Base-by-base conservation (phyloP, 345 rosid species). In the Jatropha curcas region DNA sequence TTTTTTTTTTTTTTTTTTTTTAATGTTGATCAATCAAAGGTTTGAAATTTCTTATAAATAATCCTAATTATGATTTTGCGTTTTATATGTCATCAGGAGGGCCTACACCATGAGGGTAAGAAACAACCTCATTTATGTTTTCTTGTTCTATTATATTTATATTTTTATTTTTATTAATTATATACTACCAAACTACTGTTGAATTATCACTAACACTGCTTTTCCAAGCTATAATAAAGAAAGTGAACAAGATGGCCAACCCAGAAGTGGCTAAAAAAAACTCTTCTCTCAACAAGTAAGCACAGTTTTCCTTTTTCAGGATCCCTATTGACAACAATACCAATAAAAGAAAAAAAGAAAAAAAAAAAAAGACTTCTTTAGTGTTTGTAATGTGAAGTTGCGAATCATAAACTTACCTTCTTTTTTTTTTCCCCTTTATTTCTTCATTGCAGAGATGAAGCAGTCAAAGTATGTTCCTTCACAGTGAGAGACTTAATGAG, bases 91-190 rank as follows among this genome's bases (percentile, higher is more conserved):
- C 16, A 39, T 48, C 73, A 80, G 79, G 80, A 74, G 64, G 64
- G 60, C 20, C 27, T 80, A 77, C 35, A 80, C 77, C 6, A 65
- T 28, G 68, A 31, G 56, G 67, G 81, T 70, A 77, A 35, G 50
- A 28, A 20, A 28, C n/a, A n/a, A n/a, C n/a, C n/a, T n/a, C n/a
- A n/a, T n/a, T n/a, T n/a, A n/a, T n/a, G n/a, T n/a, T n/a, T n/a
- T n/a, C n/a, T n/a, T n/a, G n/a, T n/a, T n/a, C n/a, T n/a, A n/a
- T n/a, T n/a, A n/a, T n/a, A n/a, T n/a, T n/a, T n/a, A n/a, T n/a
- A n/a, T n/a, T n/a, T n/a, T n/a, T n/a, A n/a, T n/a, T n/a, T n/a
- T n/a, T n/a, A n/a, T n/a, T n/a, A n/a, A n/a, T n/a, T n/a, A n/a
- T n/a, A n/a, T n/a, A n/a, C n/a, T n/a, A n/a, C n/a, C n/a, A n/a